Evolutionary conservation across 2,329 filamentous ascomycete genomes (phyloP), one percentile per base, ranked within the genome.

Genomic region (Graphilbum sp.): DNA sequence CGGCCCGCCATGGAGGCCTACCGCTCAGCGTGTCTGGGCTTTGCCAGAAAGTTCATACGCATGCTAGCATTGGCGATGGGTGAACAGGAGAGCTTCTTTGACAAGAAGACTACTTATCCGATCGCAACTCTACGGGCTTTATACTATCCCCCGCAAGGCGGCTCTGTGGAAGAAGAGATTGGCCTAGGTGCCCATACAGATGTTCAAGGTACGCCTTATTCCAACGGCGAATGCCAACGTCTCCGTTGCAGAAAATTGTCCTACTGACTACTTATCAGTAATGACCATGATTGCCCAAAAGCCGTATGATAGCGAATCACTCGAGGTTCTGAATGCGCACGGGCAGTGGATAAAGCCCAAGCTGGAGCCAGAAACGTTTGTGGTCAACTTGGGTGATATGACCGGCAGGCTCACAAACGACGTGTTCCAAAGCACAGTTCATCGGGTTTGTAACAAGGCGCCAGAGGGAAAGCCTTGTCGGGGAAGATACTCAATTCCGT

Each of bases 301-400:
- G 16, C 32, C 37, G 12, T 34, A 34, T n/a, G 32, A 35, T 18
- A 15, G 29, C n/a, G 17, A 30, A 23, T 20, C 19, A 6, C 41
- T 42, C 21, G 41, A 42, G 25, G 41, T 42, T 8, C 34, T 42
- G 9, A 42, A 42, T 18, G 34, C 37, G 2, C 17, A 32, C 4
- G 39, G 34, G 18, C 23, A 35, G 12, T 42, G 41, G 41, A 42
- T 42, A 20, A 23, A 23, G 11, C 37, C 41, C 20, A 25, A 35
- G 20, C 34, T 35, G 20, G 21, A 35, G 15, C 37, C 37, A 6
- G 29, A 38, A 3, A 32, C 37, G 0, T 42, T 42, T 25, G 41
- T 42, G 8, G 38, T 42, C 24, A 42, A 42, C 32, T 12, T 42
- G 8, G 31, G 41, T 12, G 41, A 42, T 20, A 40, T 42, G 21